These are phyloP conservation scores for Talaromyces wortmannii DNA, from an alignment of 495 filamentous ascomycete species.

Conservation along the genomic window DNA sequence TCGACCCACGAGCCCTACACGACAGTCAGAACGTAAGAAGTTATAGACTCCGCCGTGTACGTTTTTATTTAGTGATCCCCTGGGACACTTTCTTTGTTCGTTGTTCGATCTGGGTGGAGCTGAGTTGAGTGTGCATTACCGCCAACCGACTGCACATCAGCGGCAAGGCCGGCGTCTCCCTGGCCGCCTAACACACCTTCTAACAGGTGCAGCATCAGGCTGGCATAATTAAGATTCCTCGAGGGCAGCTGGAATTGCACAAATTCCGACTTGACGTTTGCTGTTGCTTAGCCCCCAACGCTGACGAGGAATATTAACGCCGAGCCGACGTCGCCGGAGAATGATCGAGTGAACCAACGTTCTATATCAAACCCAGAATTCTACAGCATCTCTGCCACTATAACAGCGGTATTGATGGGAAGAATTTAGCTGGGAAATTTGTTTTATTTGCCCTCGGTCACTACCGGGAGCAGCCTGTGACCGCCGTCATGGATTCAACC, in stretches of 20 bases:
- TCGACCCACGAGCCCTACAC: too few relatives aligned
- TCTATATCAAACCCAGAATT: not conserved
- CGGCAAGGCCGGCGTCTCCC: not conserved
- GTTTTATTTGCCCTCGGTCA: not conserved
- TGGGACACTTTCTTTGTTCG: too few relatives aligned
- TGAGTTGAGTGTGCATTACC: not conserved
- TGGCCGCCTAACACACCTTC: too few relatives aligned
- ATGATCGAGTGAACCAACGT: not conserved
- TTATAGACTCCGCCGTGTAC: not conserved
- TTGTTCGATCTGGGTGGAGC: too few relatives aligned
- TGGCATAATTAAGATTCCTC: too few relatives aligned
- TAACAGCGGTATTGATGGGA: not conserved
- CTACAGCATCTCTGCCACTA: not conserved
- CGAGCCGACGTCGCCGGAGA: not conserved
- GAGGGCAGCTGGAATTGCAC: not conserved
- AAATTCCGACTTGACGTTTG: not conserved
- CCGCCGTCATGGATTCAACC: constrained; percentile 40
- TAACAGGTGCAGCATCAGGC: too few relatives aligned
- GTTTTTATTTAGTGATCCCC: too few relatives aligned
- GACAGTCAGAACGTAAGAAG: too few relatives aligned
- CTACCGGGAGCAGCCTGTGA: not conserved
- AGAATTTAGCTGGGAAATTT: not conserved
- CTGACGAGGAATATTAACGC: too few relatives aligned
- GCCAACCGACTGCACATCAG: not conserved
- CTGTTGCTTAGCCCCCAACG: not conserved